Percentiles rank a stretch among this genome's conserved stretches.
Conservation (phyloP, 257 asterid genomes). For the Sherardia arvensis region DNA sequence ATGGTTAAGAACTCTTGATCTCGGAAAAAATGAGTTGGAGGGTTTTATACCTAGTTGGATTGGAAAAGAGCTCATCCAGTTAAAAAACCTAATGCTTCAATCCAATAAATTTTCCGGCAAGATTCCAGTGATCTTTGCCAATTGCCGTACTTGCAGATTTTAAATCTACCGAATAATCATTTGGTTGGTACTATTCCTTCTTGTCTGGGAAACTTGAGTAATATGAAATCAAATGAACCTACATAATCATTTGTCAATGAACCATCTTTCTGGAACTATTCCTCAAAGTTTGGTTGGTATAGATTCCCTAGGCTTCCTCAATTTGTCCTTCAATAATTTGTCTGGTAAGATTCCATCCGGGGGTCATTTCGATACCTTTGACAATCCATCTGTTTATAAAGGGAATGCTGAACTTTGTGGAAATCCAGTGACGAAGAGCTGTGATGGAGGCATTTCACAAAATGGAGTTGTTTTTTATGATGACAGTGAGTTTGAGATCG, state of each 20-base stretch:
- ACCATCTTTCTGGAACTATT: too few relatives aligned
- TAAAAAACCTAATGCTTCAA: slow-evolving; percentile 13
- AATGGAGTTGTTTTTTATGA: not conserved
- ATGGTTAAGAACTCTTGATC: not conserved
- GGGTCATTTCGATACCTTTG: too few relatives aligned
- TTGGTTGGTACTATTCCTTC: slow-evolving; percentile 15
- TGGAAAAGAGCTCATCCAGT: slow-evolving; percentile 2
- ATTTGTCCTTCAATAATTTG: too few relatives aligned
- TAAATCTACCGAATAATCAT: slow-evolving; percentile 21
- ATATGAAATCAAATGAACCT: not conserved
- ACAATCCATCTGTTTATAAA: too few relatives aligned
- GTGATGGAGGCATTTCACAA: too few relatives aligned
- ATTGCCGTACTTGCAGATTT: slow-evolving; percentile 9
- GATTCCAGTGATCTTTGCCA: slow-evolving; percentile 19
- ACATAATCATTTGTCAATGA: too few relatives aligned
- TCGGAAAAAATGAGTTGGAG: not conserved
- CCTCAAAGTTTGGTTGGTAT: too few relatives aligned
- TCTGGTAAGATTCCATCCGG: too few relatives aligned
- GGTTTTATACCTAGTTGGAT: slow-evolving; percentile 20
- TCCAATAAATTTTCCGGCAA: slow-evolving; percentile 14
- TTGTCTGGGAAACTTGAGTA: slow-evolving; percentile 13
- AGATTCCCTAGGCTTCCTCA: too few relatives aligned
- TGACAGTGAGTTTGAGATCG: not conserved
- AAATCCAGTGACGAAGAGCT: too few relatives aligned
- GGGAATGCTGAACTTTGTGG: too few relatives aligned